Conservation (phyloP, 306 rosid genomes). For the Fragaria ananassa region DNA sequence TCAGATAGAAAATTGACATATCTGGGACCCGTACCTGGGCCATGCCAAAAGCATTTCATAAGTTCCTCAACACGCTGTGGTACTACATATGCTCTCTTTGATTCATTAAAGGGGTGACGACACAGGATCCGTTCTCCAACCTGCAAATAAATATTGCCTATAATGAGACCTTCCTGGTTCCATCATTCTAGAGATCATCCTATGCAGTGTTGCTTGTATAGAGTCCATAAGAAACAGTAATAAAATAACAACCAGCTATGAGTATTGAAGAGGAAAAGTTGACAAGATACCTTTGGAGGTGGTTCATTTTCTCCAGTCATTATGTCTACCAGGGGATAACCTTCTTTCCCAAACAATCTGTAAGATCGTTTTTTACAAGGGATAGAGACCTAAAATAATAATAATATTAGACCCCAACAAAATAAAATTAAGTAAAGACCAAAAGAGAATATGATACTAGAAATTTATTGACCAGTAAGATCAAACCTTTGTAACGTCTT, state of each 20-base stretch:
- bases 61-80: constrained; percentile 95
- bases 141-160: constrained; percentile 38
- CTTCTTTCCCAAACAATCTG: constrained; percentile 92
- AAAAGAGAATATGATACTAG: not conserved
- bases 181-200: constrained; percentile 8
- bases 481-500: constrained; percentile 94
- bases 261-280: constrained; percentile 8
- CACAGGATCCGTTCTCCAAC: constrained; percentile 89
- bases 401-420: no score
- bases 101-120: constrained; percentile 97
- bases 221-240: not conserved
- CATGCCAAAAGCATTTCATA: constrained; percentile 85
- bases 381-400: constrained; percentile 75
- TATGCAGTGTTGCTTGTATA: constrained; percentile 2
- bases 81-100: constrained; percentile 97
- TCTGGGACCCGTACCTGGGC: constrained; percentile 53
- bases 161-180: constrained; percentile 5
- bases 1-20: not conserved
- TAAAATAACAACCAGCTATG: not conserved
- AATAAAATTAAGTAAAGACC: not conserved
- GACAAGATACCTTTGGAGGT: constrained; percentile 72
- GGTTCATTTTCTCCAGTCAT: constrained; percentile 96
- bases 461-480: constrained; percentile 19
- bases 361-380: constrained; percentile 84
- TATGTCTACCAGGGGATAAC: constrained; percentile 90